Base-by-base conservation (phyloP, 495 filamentous ascomycete species). In the Cercophora newfieldiana region DNA sequence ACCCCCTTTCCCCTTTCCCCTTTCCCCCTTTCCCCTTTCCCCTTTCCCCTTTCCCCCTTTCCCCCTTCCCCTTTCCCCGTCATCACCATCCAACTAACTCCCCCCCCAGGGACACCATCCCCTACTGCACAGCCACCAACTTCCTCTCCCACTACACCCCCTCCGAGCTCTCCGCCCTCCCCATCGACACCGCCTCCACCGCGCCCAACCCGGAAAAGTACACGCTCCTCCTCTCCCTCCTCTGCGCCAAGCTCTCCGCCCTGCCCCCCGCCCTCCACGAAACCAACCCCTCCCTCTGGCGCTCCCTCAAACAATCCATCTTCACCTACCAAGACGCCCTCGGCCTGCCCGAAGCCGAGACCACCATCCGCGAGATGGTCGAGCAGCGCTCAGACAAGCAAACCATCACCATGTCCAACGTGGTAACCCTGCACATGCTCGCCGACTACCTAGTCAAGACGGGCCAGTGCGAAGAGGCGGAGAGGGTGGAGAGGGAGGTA, bases 381-480 rank as follows among this genome's bases (percentile, higher is more conserved):
- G 8, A 18, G 7, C 37, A 18, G 37, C 7, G 37, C 37, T 7
- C 7, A 18, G 37, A 21, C 1, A 12, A 59, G n/a, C n/a, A n/a
- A n/a, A n/a, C n/a, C n/a, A n/a, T n/a, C n/a, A n/a, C n/a, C 26
- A 59, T 16, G 26, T 10, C 22, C 7, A 49, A 48, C 21, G 31
- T 48, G 59, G 19, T 22, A 14, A 6, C 59, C 7, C n/a, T 26
- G 33, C 59, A 61, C 31, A 48, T 47, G 30, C 37, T 61, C 16
- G 59, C 31, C 14, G 59, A 61, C 19, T 21, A 61, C 31, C 22
- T 48, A 3, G 33, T 61, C n/a, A 47, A 49, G 30, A 25, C 30
- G 10, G 18, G 33, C 18, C 22, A 30, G 33, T 61, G 6, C 21
- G 44, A 19, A 12, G 59, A 61, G 59, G 59, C 31, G 3, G 59